Base-by-base conservation (phyloP, 2,329 filamentous ascomycete genomes). In the Drechslerella stenobrocha region DNA sequence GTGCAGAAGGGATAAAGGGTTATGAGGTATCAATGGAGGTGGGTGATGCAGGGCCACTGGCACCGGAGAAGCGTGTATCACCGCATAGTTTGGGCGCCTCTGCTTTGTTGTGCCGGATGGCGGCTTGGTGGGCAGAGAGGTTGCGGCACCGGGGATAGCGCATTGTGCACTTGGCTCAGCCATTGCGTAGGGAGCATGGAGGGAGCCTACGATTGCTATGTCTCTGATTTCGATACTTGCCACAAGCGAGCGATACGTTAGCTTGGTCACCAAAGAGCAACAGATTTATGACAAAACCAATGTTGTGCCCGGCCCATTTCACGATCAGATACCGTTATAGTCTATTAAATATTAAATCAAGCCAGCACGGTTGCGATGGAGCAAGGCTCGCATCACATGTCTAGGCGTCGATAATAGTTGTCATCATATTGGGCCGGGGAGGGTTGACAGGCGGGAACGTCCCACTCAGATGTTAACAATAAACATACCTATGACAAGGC, bases 271-370 rank as follows among this genome's bases (percentile, higher is more conserved):
- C n/a, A 32, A 52, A 52, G 7, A 11, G 34, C 2, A 6, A 56
- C 52, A 53, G 37, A 35, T 46, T 56, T n/a, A 57, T 32, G n/a
- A 65, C 59, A 60, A 22, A 23, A 55, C 52, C 55, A 72, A 71
- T 69, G 66, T 50, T 52, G 55, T 22, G 59, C 70, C 59, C 22
- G 30, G 73, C 61, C 52, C 76, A 76, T 70, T 66, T 74, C 77
- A 80, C 80, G 82, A 83, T 93, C 89, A 93, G 89, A 93, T 93
- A 93, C 89, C 89, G 89, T 93, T 92, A 88, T 93, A 93, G 89
- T 93, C 88, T 88, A 87, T 86, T 71, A 79, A 77, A 77, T 77
- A 75, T 76, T 74, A 76, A 78, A 78, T 77, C 78, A 79, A 81
- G 81, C 71, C 65, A 70, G 70, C 53, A 70, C 60, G 65, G 52